phyloP scores from a whole-genome alignment of 371 early-diverging fungal genomes.

The Phascolomyces articulosus region DNA sequence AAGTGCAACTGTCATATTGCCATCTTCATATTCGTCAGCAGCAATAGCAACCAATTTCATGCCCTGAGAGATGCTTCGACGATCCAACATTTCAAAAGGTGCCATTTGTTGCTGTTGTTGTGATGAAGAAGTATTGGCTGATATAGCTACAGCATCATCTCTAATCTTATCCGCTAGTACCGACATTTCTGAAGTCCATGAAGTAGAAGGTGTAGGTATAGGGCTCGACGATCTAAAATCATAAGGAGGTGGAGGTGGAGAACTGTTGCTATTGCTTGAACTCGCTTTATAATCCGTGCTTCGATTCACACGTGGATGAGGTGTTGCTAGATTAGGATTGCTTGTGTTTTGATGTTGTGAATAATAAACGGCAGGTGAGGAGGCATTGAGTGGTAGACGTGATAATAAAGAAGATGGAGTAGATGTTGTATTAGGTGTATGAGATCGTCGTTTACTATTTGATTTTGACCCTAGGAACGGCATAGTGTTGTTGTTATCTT shows the following conservation, averaged over 20 bases:
- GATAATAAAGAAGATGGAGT: slow-evolving; percentile 16
- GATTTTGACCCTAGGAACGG: slow-evolving; percentile 5
- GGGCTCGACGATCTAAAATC: slow-evolving; percentile 16
- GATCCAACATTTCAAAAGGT: slow-evolving; percentile 12
- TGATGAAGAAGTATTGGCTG: not conserved
- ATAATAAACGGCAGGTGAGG: slow-evolving; percentile 20
- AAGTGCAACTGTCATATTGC: slow-evolving; percentile 52
- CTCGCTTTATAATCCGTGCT: slow-evolving; percentile 9
- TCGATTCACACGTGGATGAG: slow-evolving; percentile 17
- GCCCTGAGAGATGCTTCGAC: slow-evolving; percentile 32
- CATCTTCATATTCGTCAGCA: slow-evolving; percentile 57
- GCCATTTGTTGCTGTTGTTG: too few relatives aligned
- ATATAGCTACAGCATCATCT: slow-evolving; percentile 23
- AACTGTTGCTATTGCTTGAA: not conserved
- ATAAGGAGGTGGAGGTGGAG: slow-evolving; percentile 17
- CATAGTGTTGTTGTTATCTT: not conserved
- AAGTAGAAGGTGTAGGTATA: slow-evolving; percentile 32
- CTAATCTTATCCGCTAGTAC: slow-evolving; percentile 39
- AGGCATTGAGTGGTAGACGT: slow-evolving; percentile 22
- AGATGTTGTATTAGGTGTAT: slow-evolving; percentile 16
- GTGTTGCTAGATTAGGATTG: not conserved
- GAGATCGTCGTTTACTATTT: slow-evolving; percentile 16
- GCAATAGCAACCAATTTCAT: slow-evolving; percentile 59
- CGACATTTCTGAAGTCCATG: slow-evolving; percentile 47
- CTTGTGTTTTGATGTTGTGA: slow-evolving; percentile 7